phyloP scores from a whole-genome alignment of 2,329 filamentous ascomycete species.

The Ophiostoma perfectum region DNA sequence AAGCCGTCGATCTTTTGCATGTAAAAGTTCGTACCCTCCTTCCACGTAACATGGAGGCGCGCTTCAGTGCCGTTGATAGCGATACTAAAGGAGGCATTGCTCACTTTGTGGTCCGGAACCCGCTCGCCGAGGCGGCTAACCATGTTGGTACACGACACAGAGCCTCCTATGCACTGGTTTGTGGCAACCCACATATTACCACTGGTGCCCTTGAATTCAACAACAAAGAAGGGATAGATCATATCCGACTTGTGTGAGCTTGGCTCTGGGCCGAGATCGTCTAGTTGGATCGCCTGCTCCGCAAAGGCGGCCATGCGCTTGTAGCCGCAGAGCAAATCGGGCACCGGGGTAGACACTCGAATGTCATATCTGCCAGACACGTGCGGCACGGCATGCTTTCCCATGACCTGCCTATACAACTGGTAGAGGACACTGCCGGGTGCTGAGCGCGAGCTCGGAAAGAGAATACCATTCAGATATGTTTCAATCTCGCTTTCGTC shows the following conservation, averaged over 20 bases:
- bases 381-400: not conserved
- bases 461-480: no score
- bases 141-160: constrained; percentile 1
- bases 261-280: not conserved
- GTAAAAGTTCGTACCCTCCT: not conserved
- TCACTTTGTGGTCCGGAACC: not conserved
- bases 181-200: constrained; percentile 2
- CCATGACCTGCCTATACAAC: not conserved
- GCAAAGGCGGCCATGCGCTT: not conserved
- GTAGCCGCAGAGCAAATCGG: not conserved
- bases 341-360: not conserved
- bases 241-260: not conserved
- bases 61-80: not conserved
- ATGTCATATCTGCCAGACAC: not conserved
- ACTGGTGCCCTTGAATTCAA: not conserved
- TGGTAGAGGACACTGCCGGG: no score
- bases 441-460: no score
- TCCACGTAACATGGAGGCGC: not conserved
- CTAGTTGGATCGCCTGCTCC: not conserved
- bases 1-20: constrained; percentile 2
- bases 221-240: not conserved
- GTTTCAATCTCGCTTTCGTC: not conserved
- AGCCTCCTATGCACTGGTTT: not conserved
- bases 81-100: not conserved
- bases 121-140: not conserved